A percentile compares a stretch with the other conserved stretches of the same genome.
Evolutionary conservation across 2,329 filamentous ascomycete genomes (phyloP).

Genomic region (Colletotrichum sidae): DNA sequence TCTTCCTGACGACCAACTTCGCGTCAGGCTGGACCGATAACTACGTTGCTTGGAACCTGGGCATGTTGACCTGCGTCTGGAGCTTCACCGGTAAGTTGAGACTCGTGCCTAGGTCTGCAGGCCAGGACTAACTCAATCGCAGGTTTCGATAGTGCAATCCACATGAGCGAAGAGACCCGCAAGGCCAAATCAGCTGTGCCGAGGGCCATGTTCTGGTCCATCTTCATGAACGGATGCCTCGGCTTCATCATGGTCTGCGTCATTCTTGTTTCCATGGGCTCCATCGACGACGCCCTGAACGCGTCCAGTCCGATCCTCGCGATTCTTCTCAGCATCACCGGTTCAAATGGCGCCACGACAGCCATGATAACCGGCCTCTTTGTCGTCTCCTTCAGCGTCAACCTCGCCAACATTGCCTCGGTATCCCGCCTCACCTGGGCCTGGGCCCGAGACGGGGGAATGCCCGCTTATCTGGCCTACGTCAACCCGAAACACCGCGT

Average conservation of each 20-base stretch:
- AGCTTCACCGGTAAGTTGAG: constrained; percentile 13
- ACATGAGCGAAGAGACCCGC: constrained; percentile 36
- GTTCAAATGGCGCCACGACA: constrained; percentile 8
- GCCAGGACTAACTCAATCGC: background rate
- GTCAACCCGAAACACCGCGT: constrained; percentile 12
- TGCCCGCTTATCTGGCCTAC: constrained; percentile 20
- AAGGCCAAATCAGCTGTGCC: constrained; percentile 29
- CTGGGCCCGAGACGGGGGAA: constrained; percentile 12
- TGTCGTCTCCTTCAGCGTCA: constrained; percentile 14
- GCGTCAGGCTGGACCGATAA: constrained; percentile 18
- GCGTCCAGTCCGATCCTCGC: constrained; percentile 4
- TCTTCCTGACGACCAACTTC: constrained; percentile 11
- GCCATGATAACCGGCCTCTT: constrained; percentile 18
- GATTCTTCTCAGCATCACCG: constrained; percentile 13
- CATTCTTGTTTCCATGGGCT: constrained; percentile 13
- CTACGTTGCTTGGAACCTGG: constrained; percentile 17
- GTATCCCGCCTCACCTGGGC: constrained; percentile 21
- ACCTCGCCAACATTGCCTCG: constrained; percentile 14
- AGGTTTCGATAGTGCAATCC: constrained; percentile 11
- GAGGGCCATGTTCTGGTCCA: constrained; percentile 35
- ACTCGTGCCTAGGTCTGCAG: background rate
- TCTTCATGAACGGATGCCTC: constrained; percentile 52
- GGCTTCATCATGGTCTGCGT: constrained; percentile 24
- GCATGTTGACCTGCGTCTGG: constrained; percentile 21
- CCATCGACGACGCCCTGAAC: constrained; percentile 8